These are phyloP conservation scores for Annulohypoxylon moriforme DNA, from an alignment of 495 filamentous ascomycete species.

Conservation along the genomic window DNA sequence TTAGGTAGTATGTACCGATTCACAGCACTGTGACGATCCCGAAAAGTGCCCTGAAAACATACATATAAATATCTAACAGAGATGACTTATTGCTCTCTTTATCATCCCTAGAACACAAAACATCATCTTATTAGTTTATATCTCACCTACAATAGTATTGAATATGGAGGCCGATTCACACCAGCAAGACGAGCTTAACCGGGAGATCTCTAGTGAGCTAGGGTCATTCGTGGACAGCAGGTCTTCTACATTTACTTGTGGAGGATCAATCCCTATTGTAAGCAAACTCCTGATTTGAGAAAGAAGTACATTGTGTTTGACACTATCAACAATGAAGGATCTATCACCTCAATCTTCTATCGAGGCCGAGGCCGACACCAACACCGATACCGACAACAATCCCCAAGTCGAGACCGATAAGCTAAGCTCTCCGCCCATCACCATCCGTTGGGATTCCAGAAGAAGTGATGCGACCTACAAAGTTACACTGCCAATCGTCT, in stretches of 20 bases:
- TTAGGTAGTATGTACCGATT: neutral
- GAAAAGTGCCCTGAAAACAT: neutral
- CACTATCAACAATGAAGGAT: neutral
- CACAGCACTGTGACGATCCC: neutral
- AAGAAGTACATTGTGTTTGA: neutral
- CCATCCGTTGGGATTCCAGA: slow-evolving; percentile 14
- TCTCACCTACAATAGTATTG: neutral
- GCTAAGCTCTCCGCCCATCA: slow-evolving; percentile 2
- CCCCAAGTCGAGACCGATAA: neutral
- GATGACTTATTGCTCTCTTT: neutral
- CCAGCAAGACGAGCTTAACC: neutral
- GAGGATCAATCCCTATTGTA: neutral
- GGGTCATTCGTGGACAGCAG: neutral
- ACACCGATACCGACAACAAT: neutral
- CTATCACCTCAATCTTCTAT: neutral
- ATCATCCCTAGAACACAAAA: neutral
- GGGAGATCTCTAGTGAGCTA: neutral
- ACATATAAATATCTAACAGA: neutral
- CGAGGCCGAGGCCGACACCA: neutral
- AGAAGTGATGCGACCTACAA: neutral
- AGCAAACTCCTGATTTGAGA: neutral
- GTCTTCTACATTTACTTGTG: slow-evolving; percentile 1
- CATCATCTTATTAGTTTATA: neutral
- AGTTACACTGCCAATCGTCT: slow-evolving; percentile 3
- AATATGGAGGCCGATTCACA: neutral